Evolutionary conservation across 148 eudicot genomes (phyloP), one percentile per base, ranked within the genome.

Genomic region (Camellia japonica): DNA sequence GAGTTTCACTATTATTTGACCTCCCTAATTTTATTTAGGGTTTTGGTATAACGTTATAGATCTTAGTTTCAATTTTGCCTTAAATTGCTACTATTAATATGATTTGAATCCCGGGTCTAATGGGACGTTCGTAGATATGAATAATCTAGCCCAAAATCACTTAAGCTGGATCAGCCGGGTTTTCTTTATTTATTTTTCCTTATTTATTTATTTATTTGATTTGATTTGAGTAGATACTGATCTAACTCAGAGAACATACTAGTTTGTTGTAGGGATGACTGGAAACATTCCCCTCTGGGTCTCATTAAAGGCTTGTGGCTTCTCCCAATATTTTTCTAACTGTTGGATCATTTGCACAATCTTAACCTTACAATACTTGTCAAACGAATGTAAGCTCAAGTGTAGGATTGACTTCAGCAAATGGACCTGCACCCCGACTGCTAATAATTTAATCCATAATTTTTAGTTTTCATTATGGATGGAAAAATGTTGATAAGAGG

Each of bases 51-150:
- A 72, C 20, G 60, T 72, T 20, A 18, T 23, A 52, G 61, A 42
- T 72, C 61, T 23, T 3, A 20, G 15, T 12, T 72, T n/a, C 4
- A 20, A 72, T 52, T 23, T 13, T 16, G 6, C 11, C 14, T 6
- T 55, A 46, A 42, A 23, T 13, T 73, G 6, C 20, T 2, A 23
- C 14, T 16, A 73, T 30, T 38, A 6, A n/a, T 68, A 2, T 43
- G 72, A 73, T 73, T 19, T 13, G 63, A 55, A 73, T 73, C 76
- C 76, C 1, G 76, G 63, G 63, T 23, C 18, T 18, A 73, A 3
- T 73, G 76, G 4, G 3, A 5, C 13, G 44, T 38, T 55, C 55
- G 62, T 9, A 54, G 46, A 56, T 55, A 55, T 55, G 46, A 15
- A 30, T 51, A 51, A 72, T 38, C 42, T 51, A 69, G 55, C 42